Base-by-base conservation (phyloP, 805 yeast species). In the Grigorovia humatica region DNA sequence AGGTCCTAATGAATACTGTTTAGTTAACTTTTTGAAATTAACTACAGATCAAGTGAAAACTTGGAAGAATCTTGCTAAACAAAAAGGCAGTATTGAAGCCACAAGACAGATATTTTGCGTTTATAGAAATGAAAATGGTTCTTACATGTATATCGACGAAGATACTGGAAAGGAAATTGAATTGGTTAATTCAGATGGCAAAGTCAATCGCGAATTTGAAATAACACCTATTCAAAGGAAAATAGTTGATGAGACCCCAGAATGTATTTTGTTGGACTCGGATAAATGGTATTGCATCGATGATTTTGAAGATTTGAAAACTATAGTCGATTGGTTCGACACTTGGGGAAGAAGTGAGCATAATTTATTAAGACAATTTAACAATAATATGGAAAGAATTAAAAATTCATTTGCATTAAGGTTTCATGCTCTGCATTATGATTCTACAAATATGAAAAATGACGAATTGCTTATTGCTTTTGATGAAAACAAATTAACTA, bases 271-370 rank as follows among this genome's bases (percentile, higher is more conserved):
- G 9, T 66, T 74, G 13, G 72, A 77, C 44, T 60, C 55, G 11
- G 54, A 67, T 5, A 78, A 79, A 41, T 89, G 97, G 97, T 77
- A 83, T 51, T 86, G 66, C 58, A 78, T 81, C 56, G 95, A 88
- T 57, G 69, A 63, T 1, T 72, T 76, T 0, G 77, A 74, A n/a
- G 83, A 84, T 43, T 65, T 88, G 35, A 78, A 77, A 1, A 63
- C 63, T 13, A 62, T 90, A 27, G 52, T 82, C 9, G 63, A 68
- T n/a, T 84, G 91, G 88, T 70, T 89, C 48, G 82, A 84, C 57
- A 81, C 79, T 4, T 80, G 83, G 76, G 96, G 96, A 2, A 72
- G 70, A 49, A 70, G 95, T 46, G 97, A 89, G 61, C 74, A 80
- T 17, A 73, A 70, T 41, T 27, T 55, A 35, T 70, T 79, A 43